Percentiles rank a stretch among this genome's conserved stretches.
phyloP scores from a whole-genome alignment of 2,329 filamentous ascomycete species.

The Amylocarpus encephaloides region DNA sequence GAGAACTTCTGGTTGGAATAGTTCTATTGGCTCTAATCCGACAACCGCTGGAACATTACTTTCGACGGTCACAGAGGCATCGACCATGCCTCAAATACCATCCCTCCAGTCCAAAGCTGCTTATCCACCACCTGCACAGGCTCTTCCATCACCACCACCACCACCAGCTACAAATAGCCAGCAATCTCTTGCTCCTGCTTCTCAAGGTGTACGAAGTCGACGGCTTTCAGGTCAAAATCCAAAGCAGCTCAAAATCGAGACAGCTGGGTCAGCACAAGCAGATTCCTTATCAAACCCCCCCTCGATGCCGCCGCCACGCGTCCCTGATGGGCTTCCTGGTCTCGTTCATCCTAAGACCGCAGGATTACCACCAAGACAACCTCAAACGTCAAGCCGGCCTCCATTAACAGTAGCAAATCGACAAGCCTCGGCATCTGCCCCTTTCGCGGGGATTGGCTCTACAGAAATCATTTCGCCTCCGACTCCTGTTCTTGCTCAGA shows the following conservation, averaged over 20 bases:
- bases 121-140: constrained; percentile 23
- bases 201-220: constrained; percentile 60
- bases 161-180: constrained; percentile 27
- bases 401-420: constrained; percentile 23
- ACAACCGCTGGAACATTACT: constrained; percentile 61
- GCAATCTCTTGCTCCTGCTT: constrained; percentile 35
- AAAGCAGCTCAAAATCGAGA: constrained; percentile 87
- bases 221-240: constrained; percentile 74
- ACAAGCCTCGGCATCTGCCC: constrained; percentile 26
- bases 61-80: constrained; percentile 63
- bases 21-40: constrained; percentile 67
- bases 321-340: constrained; percentile 13
- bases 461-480: constrained; percentile 26
- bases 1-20: constrained; percentile 63
- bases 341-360: constrained; percentile 25
- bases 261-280: constrained; percentile 32
- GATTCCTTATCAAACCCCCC: constrained; percentile 20
- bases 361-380: constrained; percentile 19
- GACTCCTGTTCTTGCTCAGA: constrained; percentile 29
- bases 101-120: constrained; percentile 21
- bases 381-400: constrained; percentile 13
- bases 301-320: constrained; percentile 24
- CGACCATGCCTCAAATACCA: constrained; percentile 25
- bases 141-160: constrained; percentile 39
- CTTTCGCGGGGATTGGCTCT: constrained; percentile 16